Percentiles rank a stretch among this genome's conserved stretches.
phyloP scores from a whole-genome alignment of 2,329 filamentous ascomycete genomes.

The Eutypa lata region DNA sequence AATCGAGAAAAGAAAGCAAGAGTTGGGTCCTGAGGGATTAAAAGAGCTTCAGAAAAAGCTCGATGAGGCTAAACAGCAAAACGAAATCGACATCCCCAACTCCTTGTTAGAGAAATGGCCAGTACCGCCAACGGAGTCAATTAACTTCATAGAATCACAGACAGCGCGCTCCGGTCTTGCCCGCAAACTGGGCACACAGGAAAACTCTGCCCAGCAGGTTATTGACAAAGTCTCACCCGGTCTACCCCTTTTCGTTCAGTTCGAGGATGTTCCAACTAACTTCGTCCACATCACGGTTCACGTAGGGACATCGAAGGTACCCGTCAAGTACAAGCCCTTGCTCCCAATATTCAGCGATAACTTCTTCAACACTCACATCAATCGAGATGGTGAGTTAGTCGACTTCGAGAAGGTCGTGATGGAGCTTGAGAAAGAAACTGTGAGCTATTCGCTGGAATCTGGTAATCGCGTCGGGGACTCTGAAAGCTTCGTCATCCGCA shows the following conservation, averaged over 20 bases:
- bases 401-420: slow-evolving; percentile 92
- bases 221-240: slow-evolving; percentile 65
- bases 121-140: slow-evolving; percentile 83
- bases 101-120: slow-evolving; percentile 77
- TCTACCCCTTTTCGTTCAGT: slow-evolving; percentile 89
- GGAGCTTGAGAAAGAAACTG: slow-evolving; percentile 85
- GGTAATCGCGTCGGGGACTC: slow-evolving; percentile 69
- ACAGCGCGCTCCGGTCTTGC: slow-evolving; percentile 82
- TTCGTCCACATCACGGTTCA: slow-evolving; percentile 85
- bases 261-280: slow-evolving; percentile 88
- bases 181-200: slow-evolving; percentile 61
- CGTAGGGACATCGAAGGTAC: slow-evolving; percentile 73
- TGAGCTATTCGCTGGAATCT: slow-evolving; percentile 73
- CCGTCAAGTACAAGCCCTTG: slow-evolving; percentile 79
- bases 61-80: slow-evolving; percentile 80
- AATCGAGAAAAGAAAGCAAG: slow-evolving; percentile 72
- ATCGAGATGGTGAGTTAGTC: slow-evolving; percentile 69
- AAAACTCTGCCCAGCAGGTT: slow-evolving; percentile 69
- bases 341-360: slow-evolving; percentile 83
- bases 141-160: slow-evolving; percentile 87
- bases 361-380: slow-evolving; percentile 91
- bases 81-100: slow-evolving; percentile 80
- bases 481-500: slow-evolving; percentile 76
- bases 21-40: slow-evolving; percentile 79
- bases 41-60: slow-evolving; percentile 71